A percentile compares a stretch with the other conserved stretches of the same genome.
These are phyloP conservation scores for Penicillium angulare DNA, from an alignment of 495 filamentous ascomycete species.

Conservation along the genomic window DNA sequence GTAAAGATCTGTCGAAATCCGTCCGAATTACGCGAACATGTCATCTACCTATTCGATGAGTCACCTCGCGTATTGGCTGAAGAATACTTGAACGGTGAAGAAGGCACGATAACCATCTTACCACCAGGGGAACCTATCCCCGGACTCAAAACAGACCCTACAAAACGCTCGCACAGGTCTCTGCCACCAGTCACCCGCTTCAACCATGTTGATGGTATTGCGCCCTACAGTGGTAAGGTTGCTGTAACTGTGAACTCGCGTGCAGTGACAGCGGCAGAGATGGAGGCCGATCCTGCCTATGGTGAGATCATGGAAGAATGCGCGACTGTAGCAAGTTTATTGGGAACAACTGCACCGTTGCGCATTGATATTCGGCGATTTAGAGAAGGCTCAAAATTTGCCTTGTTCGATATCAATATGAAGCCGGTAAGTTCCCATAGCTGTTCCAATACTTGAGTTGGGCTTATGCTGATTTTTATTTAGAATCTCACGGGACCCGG, in stretches of 20 bases:
- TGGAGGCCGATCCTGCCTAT: constrained; percentile 16
- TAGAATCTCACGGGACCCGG: constrained; percentile 30
- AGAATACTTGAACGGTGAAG: constrained; percentile 36
- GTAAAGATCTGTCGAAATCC: constrained; percentile 30
- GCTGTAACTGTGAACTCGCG: constrained; percentile 32
- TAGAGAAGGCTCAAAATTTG: constrained; percentile 19
- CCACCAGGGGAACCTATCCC: constrained; percentile 19
- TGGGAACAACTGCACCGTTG: constrained; percentile 27
- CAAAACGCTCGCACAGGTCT: constrained; percentile 25
- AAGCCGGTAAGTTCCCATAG: constrained; percentile 31
- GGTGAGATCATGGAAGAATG: constrained; percentile 23
- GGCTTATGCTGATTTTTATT: not conserved
- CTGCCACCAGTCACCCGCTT: constrained; percentile 33
- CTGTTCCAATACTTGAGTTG: not conserved
- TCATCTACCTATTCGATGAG: constrained; percentile 20
- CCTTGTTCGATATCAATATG: constrained; percentile 41
- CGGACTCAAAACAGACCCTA: constrained; percentile 2
- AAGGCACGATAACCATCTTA: constrained; percentile 39
- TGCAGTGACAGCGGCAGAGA: constrained; percentile 13
- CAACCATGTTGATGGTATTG: constrained; percentile 34
- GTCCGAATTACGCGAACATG: constrained; percentile 21
- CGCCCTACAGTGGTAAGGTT: constrained; percentile 34
- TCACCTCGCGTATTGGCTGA: constrained; percentile 28
- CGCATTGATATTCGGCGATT: constrained; percentile 40
- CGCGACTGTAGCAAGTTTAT: constrained; percentile 23